Percentiles rank a stretch among this genome's conserved stretches.
These are phyloP conservation scores for Athelia sp. DNA, from an alignment of 1,284 basidiomycete genomes.

Conservation along the genomic window DNA sequence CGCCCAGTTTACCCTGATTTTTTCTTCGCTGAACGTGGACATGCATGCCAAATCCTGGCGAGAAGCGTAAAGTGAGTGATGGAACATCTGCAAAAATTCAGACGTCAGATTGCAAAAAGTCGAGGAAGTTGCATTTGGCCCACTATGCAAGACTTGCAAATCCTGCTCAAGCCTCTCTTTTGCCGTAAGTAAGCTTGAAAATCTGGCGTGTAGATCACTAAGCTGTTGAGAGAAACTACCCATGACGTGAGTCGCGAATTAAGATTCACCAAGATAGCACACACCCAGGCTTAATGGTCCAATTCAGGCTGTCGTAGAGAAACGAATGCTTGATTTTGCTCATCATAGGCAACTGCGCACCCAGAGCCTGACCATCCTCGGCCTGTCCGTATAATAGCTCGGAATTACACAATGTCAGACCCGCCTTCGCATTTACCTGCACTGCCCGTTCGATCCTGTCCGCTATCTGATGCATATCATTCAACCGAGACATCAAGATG, in stretches of 20 bases:
- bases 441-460: conserved; percentile 57
- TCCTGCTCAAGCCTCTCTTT: conserved; percentile 50
- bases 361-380: no score
- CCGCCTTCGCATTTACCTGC: not conserved
- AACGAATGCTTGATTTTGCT: conserved; percentile 13
- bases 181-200: conserved; percentile 39
- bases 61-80: conserved; percentile 67
- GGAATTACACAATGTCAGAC: no score
- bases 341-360: conserved; percentile 8
- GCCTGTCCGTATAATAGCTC: no score
- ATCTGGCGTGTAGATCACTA: conserved; percentile 42
- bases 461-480: conserved; percentile 52
- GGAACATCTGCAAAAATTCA: conserved; percentile 49
- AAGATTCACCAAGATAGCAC: conserved; percentile 13
- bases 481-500: conserved; percentile 51
- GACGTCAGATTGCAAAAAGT: not conserved
- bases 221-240: conserved; percentile 68
- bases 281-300: conserved; percentile 74
- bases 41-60: conserved; percentile 65
- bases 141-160: conserved; percentile 55
- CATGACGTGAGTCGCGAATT: not conserved
- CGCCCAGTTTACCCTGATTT: conserved; percentile 46
- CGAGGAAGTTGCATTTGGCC: conserved; percentile 12
- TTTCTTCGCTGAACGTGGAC: conserved; percentile 64
- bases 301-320: conserved; percentile 32